A percentile compares a stretch with the other conserved stretches of the same genome.
Conservation (phyloP, 257 asterid species). For the Nicotiana sylvestris region DNA sequence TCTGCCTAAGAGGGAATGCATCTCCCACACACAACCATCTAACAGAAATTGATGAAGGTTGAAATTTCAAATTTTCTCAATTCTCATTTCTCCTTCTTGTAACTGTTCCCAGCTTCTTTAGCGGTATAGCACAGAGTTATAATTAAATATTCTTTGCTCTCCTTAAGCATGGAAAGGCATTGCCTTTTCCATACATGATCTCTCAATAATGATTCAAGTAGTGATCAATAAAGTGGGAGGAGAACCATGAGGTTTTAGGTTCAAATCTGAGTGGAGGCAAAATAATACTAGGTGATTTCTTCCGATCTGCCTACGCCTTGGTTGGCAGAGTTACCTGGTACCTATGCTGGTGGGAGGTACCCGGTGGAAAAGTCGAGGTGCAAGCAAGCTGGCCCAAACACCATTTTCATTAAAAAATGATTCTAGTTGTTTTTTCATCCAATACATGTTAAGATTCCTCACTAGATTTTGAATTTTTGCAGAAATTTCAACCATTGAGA, state of each 20-base stretch:
- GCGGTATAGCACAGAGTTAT: background rate
- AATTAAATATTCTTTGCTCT: background rate
- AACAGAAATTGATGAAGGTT: slow-evolving; percentile 53
- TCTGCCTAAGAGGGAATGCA: slow-evolving; percentile 30
- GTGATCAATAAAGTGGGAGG: background rate
- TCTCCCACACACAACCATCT: slow-evolving; percentile 27
- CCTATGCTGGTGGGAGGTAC: slow-evolving; percentile 2
- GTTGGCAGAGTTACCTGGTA: background rate
- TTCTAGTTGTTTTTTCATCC: background rate
- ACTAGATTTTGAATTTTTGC: slow-evolving; percentile 31
- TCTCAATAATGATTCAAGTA: background rate
- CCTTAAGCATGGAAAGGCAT: background rate
- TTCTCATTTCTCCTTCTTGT: background rate
- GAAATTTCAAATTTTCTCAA: slow-evolving; percentile 1
- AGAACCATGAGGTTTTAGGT: background rate
- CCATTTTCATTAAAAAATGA: background rate
- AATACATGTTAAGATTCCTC: slow-evolving; percentile 10
- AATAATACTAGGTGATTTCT: background rate
- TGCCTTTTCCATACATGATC: background rate
- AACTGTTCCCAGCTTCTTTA: background rate
- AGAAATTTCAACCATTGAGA: slow-evolving; percentile 53
- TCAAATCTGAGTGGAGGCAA: background rate
- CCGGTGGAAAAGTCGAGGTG: background rate
- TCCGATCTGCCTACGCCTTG: background rate
- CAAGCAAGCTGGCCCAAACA: background rate